Conservation (phyloP, 2,329 filamentous ascomycete species). For the Myriosclerotinia curreyana region DNA sequence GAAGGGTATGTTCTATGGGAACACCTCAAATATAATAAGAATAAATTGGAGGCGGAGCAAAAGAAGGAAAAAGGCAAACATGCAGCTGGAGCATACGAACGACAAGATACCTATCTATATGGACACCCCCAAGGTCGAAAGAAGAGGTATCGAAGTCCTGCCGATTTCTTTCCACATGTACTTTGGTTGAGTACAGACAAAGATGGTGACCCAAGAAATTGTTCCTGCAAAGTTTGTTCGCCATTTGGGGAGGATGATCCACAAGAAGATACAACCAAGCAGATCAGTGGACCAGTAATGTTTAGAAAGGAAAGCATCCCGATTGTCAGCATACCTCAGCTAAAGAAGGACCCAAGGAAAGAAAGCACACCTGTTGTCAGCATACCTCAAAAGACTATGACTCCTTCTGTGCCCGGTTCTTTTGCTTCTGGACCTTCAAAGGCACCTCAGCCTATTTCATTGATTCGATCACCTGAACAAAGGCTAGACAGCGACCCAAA, state of each 20-base stretch:
- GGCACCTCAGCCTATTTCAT: constrained; percentile 20
- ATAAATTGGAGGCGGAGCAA: constrained; percentile 43
- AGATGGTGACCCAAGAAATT: constrained; percentile 51
- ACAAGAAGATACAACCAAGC: constrained; percentile 40
- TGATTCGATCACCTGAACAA: constrained; percentile 44
- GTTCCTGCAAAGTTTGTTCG: constrained; percentile 55
- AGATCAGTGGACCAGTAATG: constrained; percentile 24
- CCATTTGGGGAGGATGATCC: constrained; percentile 45
- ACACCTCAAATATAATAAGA: constrained; percentile 51
- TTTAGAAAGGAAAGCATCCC: constrained; percentile 25
- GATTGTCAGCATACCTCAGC: not conserved
- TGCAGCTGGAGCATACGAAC: constrained; percentile 49
- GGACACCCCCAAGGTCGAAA: constrained; percentile 55
- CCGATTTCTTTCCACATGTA: constrained; percentile 59
- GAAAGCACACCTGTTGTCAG: constrained; percentile 5
- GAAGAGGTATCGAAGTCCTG: constrained; percentile 56
- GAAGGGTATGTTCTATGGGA: constrained; percentile 57
- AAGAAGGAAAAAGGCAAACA: constrained; percentile 44
- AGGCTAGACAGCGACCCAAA: constrained; percentile 47
- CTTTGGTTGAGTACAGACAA: constrained; percentile 55
- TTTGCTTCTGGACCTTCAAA: constrained; percentile 17
- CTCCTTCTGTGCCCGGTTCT: not conserved
- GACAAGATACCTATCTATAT: constrained; percentile 59
- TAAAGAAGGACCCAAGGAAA: constrained; percentile 26
- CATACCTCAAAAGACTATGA: constrained; percentile 10